Evolutionary conservation across 495 filamentous ascomycete genomes (phyloP), one percentile per base, ranked within the genome.

Genomic region (Parmelia sp.): DNA sequence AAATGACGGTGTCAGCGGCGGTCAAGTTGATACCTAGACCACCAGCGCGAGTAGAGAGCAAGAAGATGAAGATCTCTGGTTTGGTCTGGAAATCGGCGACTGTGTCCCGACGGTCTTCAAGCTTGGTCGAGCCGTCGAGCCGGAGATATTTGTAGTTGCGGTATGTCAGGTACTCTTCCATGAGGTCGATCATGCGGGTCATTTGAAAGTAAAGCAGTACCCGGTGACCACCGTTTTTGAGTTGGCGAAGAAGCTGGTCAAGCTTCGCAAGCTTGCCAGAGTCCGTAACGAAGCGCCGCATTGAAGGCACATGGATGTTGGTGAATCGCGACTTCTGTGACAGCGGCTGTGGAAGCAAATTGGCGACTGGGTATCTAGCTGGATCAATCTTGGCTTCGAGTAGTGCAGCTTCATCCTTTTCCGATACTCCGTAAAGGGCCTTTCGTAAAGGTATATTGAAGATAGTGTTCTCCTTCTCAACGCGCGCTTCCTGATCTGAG

Each of bases 121-220:
- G 83, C 74, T 97, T 98, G n/a, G 94, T 97, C 37, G 91, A 96
- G 71, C 94, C 94, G 69, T 98, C 94, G 37, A 98, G 84, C 25
- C 94, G 89, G 65, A 93, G 92, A 78, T 97, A 98, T 74, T 96
- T 96, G 85, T 95, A 97, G 76, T 97, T 96, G 68, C 94, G 88
- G 78, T 96, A 97, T 5, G 94, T 97, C 47, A 99, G 82, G 71
- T 97, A 99, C 75, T 99, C 94, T 71, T 99, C 94, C 88, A 97
- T 97, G 42, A 99, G 78, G 71, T 99, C 94, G 72, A 99, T 97
- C 94, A 99, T 99, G 69, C 90, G 87, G n/a, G 94, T 99, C 94
- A 99, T 99, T 78, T 99, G 94, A 87, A 99, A 99, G 80, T 99
- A 99, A n/a, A 99, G 80, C 11, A 99, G 84, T 23, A 99, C 94